phyloP scores from a whole-genome alignment of 2,329 filamentous ascomycete genomes.

The Sclerotinia nivalis region DNA sequence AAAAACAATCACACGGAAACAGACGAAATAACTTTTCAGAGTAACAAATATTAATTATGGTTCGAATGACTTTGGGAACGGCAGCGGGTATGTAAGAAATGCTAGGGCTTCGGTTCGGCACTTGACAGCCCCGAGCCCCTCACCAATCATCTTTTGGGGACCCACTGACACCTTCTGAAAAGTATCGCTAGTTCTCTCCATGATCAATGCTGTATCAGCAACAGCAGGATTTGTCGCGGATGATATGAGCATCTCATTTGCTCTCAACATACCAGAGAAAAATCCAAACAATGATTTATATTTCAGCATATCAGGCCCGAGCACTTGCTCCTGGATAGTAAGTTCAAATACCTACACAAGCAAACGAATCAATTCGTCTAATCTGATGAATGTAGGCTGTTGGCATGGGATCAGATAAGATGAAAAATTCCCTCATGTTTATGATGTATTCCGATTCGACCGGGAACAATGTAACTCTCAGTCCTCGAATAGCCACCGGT shows the following conservation, averaged over 20 bases:
- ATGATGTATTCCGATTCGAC: constrained; percentile 54
- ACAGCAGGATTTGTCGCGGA: constrained; percentile 46
- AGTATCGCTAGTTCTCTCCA: constrained; percentile 18
- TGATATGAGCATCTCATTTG: constrained; percentile 50
- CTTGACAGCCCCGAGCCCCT: background rate
- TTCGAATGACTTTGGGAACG: constrained; percentile 12
- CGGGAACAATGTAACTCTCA: constrained; percentile 55
- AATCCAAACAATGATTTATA: constrained; percentile 50
- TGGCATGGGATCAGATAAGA: constrained; percentile 54
- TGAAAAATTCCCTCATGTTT: constrained; percentile 55
- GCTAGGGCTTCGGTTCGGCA: background rate
- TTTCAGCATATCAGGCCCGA: constrained; percentile 54
- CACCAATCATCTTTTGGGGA: background rate
- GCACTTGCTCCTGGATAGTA: constrained; percentile 50
- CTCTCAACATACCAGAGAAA: constrained; percentile 51
- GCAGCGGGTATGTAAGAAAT: constrained; percentile 13
- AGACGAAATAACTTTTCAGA: background rate
- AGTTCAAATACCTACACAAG: constrained; percentile 17
- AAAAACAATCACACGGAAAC: background rate
- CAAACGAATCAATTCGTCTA: background rate
- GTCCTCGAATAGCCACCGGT: constrained; percentile 52
- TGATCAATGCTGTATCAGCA: constrained; percentile 2
- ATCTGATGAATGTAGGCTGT: constrained; percentile 43
- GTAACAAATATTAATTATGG: background rate
- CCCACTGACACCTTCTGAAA: background rate